Base-by-base conservation (phyloP, 345 rosid genomes). In the Clausena lansium region DNA sequence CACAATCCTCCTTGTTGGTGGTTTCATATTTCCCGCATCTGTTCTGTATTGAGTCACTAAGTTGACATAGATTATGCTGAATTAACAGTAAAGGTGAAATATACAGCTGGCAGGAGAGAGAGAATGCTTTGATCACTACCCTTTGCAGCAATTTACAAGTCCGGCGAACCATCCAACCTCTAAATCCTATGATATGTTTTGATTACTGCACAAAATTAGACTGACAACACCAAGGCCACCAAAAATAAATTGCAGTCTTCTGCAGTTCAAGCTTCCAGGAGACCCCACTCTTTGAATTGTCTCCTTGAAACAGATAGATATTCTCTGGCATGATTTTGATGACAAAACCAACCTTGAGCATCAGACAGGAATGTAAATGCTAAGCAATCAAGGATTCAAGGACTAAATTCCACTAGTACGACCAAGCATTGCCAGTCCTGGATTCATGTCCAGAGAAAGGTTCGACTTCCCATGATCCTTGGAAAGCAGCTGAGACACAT, bases 401-500 rank as follows among this genome's bases (percentile, higher is more conserved):
- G 52, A 19, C 41, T 84, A 80, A 47, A 77, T 71, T 82, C 89
- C 83, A 79, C 77, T 84, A 58, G 84, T 78, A 3, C 80, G 83
- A 13, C 87, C 83, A 58, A 77, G 89, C 79, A 81, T 74, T 76
- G 87, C 74, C 35, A 73, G 82, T 79, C 84, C 80, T 36, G 88
- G 84, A 70, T 84, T 88, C 75, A 92, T 82, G 77, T 90, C 89
- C 64, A 88, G 76, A 71, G 88, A 78, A 52, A 82, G 86, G 75
- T 88, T 90, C 69, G 85, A 77, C 84, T 88, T 87, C 62, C 82
- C 83, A 78, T 81, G 92, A 79, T 89, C 94, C 35, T 90, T 86
- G 72, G 86, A 78, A 63, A 90, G 84, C 86, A 90, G 93, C 76
- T 88, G 88, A 63, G 93, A 88, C 28, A 90, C 92, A 70, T 85